Base-by-base conservation (phyloP, 2,329 filamentous ascomycete genomes). In the Penicillium crustosum region DNA sequence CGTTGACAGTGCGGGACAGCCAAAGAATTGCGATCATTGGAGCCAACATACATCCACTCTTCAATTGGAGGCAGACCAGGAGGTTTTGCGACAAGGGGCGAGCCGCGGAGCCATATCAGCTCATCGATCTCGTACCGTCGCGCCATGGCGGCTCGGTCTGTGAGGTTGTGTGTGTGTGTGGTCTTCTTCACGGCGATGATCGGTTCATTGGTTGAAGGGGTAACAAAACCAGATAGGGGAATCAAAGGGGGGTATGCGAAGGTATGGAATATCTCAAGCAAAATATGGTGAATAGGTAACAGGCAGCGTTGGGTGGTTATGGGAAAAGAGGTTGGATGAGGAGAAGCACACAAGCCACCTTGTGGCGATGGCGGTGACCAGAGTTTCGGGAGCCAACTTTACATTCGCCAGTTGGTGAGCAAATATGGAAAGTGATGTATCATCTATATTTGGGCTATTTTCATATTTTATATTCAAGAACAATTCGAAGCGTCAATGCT, bases 11-110 rank as follows among this genome's bases (percentile, higher is more conserved):
- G 48, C 21, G 55, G 55, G 61, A 48, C 44, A 35, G 39, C 48
- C 27, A 27, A 39, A 55, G 65, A 55, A 53, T 36, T 49, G 35
- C 42, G 23, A 53, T 17, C 15, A 25, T 41, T 61, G 54, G 63
- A n/a, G 23, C 4, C 57, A 29, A 61, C 85, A 72, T 81, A 96
- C 91, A 97, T 96, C 93, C 93, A 97, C 81, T 96, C 91, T 78
- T 96, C 91, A 62, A 89, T 84, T 27, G 91, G 89, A 64, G 92
- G 93, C 45, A 97, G 83, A 63, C 83, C 84, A 62, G 88, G 80
- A 47, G 93, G 93, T 77, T 90, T 95, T 67, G 83, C 80, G 70
- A 92, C 92, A 74, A 96, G 81, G 64, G 92, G 92, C 63, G 93
- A 97, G 59, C 89, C 82, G 76, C 88, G 86, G 69, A 97, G 81